Evolutionary conservation across 805 yeast genomes (phyloP), one percentile per base, ranked within the genome.

Genomic region (Suhomyces sp.): DNA sequence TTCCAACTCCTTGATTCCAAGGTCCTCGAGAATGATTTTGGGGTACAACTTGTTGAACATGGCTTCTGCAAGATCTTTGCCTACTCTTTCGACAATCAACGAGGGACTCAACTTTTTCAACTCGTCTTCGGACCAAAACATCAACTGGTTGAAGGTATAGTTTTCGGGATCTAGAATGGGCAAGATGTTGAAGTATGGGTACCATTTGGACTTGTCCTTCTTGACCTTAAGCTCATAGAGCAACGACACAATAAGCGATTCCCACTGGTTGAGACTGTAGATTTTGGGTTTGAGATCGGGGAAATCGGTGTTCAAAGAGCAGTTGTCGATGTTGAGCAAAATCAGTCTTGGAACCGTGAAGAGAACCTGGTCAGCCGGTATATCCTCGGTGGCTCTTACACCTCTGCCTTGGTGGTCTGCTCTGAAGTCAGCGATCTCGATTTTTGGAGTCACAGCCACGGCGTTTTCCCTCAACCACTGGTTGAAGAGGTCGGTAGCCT

Each of bases 121-220:
- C 38, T 91, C 93, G 0, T 68, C 70, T 0, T 76, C 77, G 2
- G 44, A 42, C 98, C 98, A 91, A 51, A 79, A 87, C 78, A 88
- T 84, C 39, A 88, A 72, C 22, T 81, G 81, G 50, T 80, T 72
- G 57, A 83, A 77, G 11, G 51, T 43, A 39, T 64, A 53, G 30
- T 50, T 44, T n/a, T 47, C 50, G 5, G 19, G 17, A 31, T 58
- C 65, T 14, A 32, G 32, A 12, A 64, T 36, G 0, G 98, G 98
- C 25, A 91, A 65, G 0, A 90, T 76, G 14, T 75, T 63, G 38
- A 88, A 77, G 56, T 91, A 91, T 1, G 78, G 71, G 34, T 53
- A 56, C 95, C 96, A 91, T 20, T 59, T 63, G 25, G 86, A 76
- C 4, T 60, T 40, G 1, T 58, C 60, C 4, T 70, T 68, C 21